phyloP scores from a whole-genome alignment of 2,329 filamentous ascomycete species.

The Phyllosticta paracitricarpa region DNA sequence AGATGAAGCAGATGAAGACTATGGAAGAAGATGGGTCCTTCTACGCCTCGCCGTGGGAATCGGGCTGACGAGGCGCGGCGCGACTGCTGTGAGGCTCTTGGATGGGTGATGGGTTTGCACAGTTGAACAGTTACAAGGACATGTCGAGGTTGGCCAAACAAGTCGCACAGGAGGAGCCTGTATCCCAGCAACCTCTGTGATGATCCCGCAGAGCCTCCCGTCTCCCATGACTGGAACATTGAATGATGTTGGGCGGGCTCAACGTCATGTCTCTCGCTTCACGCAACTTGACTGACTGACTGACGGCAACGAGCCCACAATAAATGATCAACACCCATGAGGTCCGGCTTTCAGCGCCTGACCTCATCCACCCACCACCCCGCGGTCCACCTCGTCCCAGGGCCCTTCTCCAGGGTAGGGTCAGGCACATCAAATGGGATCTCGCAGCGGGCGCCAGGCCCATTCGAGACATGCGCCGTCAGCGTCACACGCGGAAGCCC shows the following conservation, averaged over 20 bases:
- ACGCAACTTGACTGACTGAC: neutral
- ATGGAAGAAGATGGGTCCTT: neutral
- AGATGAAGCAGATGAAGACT: neutral
- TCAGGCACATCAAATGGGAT: neutral
- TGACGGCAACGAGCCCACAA: neutral
- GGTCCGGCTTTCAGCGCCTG: neutral
- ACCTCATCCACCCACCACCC: neutral
- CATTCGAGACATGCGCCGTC: neutral
- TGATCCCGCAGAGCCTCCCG: neutral
- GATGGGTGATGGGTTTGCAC: neutral
- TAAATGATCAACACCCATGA: neutral
- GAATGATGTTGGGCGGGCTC: neutral
- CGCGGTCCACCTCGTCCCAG: neutral
- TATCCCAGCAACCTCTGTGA: neutral
- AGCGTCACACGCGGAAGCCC: neutral
- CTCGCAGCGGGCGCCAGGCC: neutral
- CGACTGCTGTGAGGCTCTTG: neutral
- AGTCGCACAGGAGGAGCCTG: neutral
- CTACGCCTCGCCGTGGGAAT: neutral
- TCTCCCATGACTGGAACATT: neutral
- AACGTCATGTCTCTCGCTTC: neutral
- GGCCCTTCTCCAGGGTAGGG: neutral
- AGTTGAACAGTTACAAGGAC: too few species aligned
- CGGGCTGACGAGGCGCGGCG: neutral
- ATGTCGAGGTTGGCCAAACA: neutral